A percentile compares a stretch with the other conserved stretches of the same genome.
Evolutionary conservation across 2,329 filamentous ascomycete genomes (phyloP).

Genomic region (Alternaria consortialis): DNA sequence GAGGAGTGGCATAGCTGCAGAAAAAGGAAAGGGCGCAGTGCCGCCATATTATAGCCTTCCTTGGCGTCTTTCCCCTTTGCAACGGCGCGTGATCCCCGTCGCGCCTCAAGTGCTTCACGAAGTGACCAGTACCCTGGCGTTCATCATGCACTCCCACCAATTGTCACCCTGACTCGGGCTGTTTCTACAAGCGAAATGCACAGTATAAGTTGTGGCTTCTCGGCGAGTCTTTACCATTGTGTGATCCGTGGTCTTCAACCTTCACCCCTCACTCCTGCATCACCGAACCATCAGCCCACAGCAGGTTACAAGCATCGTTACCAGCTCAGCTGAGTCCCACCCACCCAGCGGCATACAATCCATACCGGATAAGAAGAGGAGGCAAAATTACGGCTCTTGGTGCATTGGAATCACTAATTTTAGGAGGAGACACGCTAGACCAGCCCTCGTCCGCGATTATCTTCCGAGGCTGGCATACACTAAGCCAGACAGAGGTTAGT

Average conservation of each 20-base stretch:
- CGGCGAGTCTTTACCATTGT: background rate
- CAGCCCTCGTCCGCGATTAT: constrained; percentile 1
- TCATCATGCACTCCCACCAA: constrained; percentile 3
- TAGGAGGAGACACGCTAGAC: background rate
- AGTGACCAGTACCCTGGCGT: constrained; percentile 2
- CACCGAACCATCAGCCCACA: background rate
- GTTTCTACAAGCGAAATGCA: constrained; percentile 4
- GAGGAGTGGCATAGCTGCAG: background rate
- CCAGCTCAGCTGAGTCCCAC: constrained; percentile 4
- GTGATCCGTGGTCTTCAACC: background rate
- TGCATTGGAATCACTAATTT: constrained; percentile 6
- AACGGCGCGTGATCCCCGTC: constrained; percentile 3
- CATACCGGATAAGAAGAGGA: background rate
- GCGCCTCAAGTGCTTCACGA: background rate
- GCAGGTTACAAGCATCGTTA: background rate
- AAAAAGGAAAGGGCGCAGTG: constrained; percentile 1
- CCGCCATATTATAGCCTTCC: constrained; percentile 5
- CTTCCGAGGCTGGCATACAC: constrained; percentile 1
- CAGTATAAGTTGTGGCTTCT: background rate
- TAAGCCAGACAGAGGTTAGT: background rate
- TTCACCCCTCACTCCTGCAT: background rate
- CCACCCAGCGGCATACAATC: background rate
- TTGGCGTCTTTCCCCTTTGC: constrained; percentile 5
- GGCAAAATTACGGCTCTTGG: background rate
- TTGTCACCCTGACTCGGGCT: background rate